Percentiles rank a stretch among this genome's conserved stretches.
These are phyloP conservation scores for Adiantum capillusveneris DNA, from an alignment of 75 land plant species.

Conservation along the genomic window DNA sequence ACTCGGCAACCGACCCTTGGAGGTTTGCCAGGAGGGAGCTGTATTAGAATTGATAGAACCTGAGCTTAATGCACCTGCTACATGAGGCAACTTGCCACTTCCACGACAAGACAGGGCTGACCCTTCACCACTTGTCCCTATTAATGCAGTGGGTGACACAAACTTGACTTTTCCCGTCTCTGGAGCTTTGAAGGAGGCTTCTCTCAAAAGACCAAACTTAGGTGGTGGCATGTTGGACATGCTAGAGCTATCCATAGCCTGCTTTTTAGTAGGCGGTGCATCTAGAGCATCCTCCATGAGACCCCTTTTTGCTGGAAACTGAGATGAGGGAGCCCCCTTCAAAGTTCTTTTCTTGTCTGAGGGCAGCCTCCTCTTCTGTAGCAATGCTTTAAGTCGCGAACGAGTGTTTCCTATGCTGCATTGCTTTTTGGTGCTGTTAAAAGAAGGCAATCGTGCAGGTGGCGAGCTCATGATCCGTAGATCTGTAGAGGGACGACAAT, in stretches of 20 bases:
- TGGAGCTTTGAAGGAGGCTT: constrained; percentile 22
- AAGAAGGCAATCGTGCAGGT: constrained; percentile 3
- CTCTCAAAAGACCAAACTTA: constrained; percentile 18
- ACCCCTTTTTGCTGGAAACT: constrained; percentile 7
- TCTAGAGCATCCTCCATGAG: constrained; percentile 3
- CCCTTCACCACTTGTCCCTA: not conserved
- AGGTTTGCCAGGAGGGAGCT: too few species aligned
- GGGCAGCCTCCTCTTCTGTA: constrained; percentile 3
- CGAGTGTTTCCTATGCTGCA: not conserved
- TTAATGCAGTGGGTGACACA: constrained; percentile 7
- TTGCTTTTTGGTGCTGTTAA: constrained; percentile 5
- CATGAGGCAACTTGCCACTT: too few species aligned
- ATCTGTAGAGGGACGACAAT: not conserved
- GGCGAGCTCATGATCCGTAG: not conserved
- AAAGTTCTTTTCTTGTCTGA: constrained; percentile 11
- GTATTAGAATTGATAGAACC: too few species aligned
- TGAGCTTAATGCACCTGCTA: too few species aligned
- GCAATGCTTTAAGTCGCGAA: not conserved
- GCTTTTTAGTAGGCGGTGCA: constrained; percentile 13
- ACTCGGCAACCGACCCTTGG: too few species aligned
- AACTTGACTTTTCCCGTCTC: constrained; percentile 33
- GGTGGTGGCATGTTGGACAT: not conserved
- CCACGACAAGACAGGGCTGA: too few species aligned
- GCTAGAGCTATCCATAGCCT: constrained; percentile 11
- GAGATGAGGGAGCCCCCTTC: constrained; percentile 11